These are phyloP conservation scores for Neonectria sp. DNA, from an alignment of 2,329 filamentous ascomycete genomes.

Conservation along the genomic window DNA sequence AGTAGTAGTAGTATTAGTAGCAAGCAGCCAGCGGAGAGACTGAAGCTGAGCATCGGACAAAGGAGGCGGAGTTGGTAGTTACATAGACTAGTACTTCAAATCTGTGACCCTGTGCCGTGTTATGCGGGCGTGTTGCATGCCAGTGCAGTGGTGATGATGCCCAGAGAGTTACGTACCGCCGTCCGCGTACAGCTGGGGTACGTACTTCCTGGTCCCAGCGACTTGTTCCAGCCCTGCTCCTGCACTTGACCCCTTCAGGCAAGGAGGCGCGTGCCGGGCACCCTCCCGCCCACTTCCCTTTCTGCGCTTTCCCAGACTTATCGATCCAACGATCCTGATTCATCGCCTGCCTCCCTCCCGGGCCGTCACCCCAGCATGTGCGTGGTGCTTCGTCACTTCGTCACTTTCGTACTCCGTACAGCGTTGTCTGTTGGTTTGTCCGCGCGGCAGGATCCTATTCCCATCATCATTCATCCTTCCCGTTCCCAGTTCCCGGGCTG, in stretches of 20 bases:
- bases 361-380: too few species aligned
- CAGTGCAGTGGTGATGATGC: not conserved
- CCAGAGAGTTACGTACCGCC: not conserved
- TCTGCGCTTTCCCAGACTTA: not conserved
- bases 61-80: too few species aligned
- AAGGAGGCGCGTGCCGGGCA: constrained; percentile 27
- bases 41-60: too few species aligned
- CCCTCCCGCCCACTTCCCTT: not conserved
- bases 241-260: constrained; percentile 13
- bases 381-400: not conserved
- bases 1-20: too few species aligned
- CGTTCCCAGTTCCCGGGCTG: not conserved
- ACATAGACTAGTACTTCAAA: too few species aligned
- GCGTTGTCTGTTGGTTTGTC: not conserved
- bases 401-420: not conserved
- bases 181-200: constrained; percentile 2
- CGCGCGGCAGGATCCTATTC: not conserved
- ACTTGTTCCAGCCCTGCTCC: not conserved
- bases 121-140: not conserved
- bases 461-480: not conserved
- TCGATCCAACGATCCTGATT: not conserved
- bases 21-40: too few species aligned
- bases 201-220: constrained; percentile 2
- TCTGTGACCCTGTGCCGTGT: too few species aligned
- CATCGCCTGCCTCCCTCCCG: not conserved